Evolutionary conservation across 352 stramenopile species (phyloP).

Genomic region (Thalassiosira gravida): DNA sequence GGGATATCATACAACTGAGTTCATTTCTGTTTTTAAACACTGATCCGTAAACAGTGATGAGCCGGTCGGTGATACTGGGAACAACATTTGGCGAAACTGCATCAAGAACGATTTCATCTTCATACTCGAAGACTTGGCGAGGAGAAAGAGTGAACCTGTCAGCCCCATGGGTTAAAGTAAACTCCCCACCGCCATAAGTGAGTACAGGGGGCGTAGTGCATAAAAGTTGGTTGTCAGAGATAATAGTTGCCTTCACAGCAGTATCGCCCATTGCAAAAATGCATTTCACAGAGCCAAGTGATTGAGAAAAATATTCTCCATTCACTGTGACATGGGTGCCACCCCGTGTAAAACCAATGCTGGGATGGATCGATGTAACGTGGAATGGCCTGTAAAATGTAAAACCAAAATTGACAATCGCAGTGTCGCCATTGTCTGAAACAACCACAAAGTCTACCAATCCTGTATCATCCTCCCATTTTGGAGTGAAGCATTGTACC

Average conservation of each 20-base stretch:
- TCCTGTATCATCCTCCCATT: constrained; percentile 22
- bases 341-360: constrained; percentile 45
- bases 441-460: constrained; percentile 42
- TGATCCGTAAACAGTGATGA: constrained; percentile 38
- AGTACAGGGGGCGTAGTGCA: constrained; percentile 35
- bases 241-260: constrained; percentile 30
- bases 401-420: constrained; percentile 43
- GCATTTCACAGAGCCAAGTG: constrained; percentile 38
- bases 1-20: constrained; percentile 45
- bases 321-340: constrained; percentile 48
- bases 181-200: constrained; percentile 10
- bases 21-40: constrained; percentile 41
- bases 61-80: constrained; percentile 13
- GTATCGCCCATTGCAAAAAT: constrained; percentile 31
- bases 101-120: constrained; percentile 47
- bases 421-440: constrained; percentile 30
- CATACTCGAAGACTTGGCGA: constrained; percentile 38
- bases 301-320: constrained; percentile 54
- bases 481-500: constrained; percentile 46
- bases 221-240: constrained; percentile 36
- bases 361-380: constrained; percentile 45
- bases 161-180: constrained; percentile 39
- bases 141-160: constrained; percentile 39
- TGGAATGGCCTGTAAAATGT: constrained; percentile 50
- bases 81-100: constrained; percentile 26